Evolutionary conservation across 2,329 filamentous ascomycete species (phyloP).

Genomic region (Colletotrichum abscissum): DNA sequence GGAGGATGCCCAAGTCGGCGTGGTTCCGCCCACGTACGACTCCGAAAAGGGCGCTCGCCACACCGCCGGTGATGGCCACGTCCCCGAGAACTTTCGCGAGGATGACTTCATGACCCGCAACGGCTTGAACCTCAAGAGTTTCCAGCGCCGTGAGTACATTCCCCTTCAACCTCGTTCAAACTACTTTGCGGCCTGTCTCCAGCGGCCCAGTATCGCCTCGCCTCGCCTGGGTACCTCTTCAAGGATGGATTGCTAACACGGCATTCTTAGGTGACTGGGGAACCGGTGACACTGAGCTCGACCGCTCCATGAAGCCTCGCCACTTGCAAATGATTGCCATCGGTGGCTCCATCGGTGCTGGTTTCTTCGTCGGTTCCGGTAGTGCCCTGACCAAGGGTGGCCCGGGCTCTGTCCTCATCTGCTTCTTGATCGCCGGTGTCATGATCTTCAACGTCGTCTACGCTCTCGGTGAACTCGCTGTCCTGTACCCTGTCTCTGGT

Average conservation of each 20-base stretch:
- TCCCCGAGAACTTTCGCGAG: slow-evolving; percentile 40
- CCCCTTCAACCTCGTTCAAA: not conserved
- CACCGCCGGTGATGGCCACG: slow-evolving; percentile 19
- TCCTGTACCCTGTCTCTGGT: slow-evolving; percentile 72
- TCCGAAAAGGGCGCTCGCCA: slow-evolving; percentile 36
- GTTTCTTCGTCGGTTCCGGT: slow-evolving; percentile 72
- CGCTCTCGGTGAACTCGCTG: slow-evolving; percentile 70
- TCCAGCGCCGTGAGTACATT: slow-evolving; percentile 46
- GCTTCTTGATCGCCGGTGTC: slow-evolving; percentile 66
- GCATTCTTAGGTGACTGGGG: slow-evolving; percentile 24
- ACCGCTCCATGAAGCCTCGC: slow-evolving; percentile 63
- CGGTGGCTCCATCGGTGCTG: slow-evolving; percentile 70
- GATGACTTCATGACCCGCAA: slow-evolving; percentile 50
- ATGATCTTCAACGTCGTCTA: slow-evolving; percentile 72
- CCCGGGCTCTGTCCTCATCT: slow-evolving; percentile 57
- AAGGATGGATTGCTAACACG: not conserved
- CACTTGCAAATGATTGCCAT: slow-evolving; percentile 74
- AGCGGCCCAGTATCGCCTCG: too few species aligned
- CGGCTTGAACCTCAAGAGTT: slow-evolving; percentile 51
- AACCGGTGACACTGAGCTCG: slow-evolving; percentile 46
- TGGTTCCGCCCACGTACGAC: slow-evolving; percentile 33
- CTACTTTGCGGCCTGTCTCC: not conserved
- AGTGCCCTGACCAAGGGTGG: slow-evolving; percentile 62
- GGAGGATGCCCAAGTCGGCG: slow-evolving; percentile 30
- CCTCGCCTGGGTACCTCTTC: not conserved